Conservation (phyloP, 495 filamentous ascomycete species). For the Cenococcum geophilum region DNA sequence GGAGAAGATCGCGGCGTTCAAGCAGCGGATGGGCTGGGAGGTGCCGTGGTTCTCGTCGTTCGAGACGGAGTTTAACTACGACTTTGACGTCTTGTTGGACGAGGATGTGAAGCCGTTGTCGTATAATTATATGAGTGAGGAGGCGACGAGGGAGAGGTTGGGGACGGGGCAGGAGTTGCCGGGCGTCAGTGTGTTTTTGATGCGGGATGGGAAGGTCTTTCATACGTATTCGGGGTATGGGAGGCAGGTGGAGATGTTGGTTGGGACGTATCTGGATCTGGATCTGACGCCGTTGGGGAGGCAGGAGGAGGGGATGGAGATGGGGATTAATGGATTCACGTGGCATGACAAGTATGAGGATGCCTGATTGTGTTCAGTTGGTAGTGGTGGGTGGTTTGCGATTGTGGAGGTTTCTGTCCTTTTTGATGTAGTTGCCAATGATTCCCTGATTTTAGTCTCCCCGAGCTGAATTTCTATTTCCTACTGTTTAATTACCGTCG, state of each 20-base stretch:
- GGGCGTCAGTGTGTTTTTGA: constrained; percentile 41
- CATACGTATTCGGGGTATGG: constrained; percentile 42
- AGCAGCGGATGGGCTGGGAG: constrained; percentile 40
- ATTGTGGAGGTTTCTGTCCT: background rate
- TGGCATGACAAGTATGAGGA: constrained; percentile 10
- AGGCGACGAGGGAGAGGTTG: constrained; percentile 27
- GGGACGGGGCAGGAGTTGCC: constrained; percentile 36
- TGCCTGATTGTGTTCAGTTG: background rate
- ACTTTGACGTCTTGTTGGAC: constrained; percentile 36
- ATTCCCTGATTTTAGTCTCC: too few relatives aligned
- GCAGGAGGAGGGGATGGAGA: constrained; percentile 21
- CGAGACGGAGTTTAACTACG: constrained; percentile 38
- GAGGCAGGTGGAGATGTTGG: constrained; percentile 38
- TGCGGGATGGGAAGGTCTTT: constrained; percentile 36
- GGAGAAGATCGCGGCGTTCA: constrained; percentile 33
- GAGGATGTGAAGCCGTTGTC: constrained; percentile 19
- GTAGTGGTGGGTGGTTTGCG: background rate
- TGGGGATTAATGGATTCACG: constrained; percentile 1
- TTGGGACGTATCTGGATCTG: constrained; percentile 29
- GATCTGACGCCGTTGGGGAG: constrained; percentile 37
- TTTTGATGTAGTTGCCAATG: too few relatives aligned
- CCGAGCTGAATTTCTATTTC: too few relatives aligned
- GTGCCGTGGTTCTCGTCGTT: constrained; percentile 41
- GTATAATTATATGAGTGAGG: constrained; percentile 37
- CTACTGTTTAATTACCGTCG: too few relatives aligned